Evolutionary conservation across 2,329 filamentous ascomycete species (phyloP).

Genomic region (Penicillium paneum): DNA sequence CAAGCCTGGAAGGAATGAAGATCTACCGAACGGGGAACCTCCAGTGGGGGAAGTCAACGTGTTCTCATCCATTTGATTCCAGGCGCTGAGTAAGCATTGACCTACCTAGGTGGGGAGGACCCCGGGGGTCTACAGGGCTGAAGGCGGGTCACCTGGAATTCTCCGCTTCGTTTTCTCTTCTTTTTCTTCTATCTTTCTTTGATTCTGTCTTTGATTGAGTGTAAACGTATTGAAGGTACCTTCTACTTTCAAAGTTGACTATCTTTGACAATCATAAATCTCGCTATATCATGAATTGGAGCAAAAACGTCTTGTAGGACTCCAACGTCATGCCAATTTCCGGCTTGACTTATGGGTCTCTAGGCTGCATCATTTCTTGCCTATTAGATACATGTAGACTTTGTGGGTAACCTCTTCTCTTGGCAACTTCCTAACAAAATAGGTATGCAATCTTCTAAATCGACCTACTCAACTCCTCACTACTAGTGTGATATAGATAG

Average conservation of each 20-base stretch:
- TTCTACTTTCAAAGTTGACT: not conserved
- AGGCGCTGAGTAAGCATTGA: constrained; percentile 20
- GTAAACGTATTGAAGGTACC: not conserved
- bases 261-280: not conserved
- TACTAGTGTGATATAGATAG: too few species aligned
- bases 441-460: constrained; percentile 4
- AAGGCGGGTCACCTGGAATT: constrained; percentile 8
- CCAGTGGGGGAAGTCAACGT: constrained; percentile 22
- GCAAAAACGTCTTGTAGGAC: not conserved
- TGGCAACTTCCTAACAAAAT: not conserved
- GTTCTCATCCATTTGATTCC: constrained; percentile 25
- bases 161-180: not conserved
- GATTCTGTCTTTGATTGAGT: not conserved
- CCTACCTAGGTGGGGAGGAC: not conserved
- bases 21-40: constrained; percentile 15
- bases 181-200: not conserved
- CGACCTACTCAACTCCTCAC: not conserved
- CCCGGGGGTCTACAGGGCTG: constrained; percentile 19
- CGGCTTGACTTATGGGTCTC: constrained; percentile 18
- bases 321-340: constrained; percentile 5
- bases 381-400: constrained; percentile 8
- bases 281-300: too few species aligned
- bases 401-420: too few species aligned
- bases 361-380: constrained; percentile 24
- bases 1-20: not conserved